Evolutionary conservation across 73 alveolate species (phyloP).

Genomic region (Durusdinium trenchii): DNA sequence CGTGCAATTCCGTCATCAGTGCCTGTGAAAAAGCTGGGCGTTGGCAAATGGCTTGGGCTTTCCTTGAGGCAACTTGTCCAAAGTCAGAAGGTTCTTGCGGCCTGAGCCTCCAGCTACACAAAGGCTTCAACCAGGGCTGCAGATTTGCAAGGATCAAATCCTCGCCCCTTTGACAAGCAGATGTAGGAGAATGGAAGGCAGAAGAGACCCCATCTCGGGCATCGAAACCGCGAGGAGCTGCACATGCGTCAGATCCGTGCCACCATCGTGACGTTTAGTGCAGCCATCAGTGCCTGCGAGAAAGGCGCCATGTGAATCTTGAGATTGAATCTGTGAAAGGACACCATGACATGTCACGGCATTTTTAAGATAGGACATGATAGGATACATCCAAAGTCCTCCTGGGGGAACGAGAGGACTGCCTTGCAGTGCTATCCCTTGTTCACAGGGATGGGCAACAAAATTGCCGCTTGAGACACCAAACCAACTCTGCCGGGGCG

Average conservation of each 20-base stretch:
- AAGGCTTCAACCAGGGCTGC: neutral
- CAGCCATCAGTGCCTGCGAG: slow-evolving; percentile 66
- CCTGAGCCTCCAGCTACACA: neutral
- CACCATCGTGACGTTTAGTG: slow-evolving; percentile 19
- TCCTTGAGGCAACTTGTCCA: neutral
- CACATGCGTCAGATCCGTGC: neutral
- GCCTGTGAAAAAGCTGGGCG: slow-evolving; percentile 57
- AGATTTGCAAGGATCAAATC: neutral
- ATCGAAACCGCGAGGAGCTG: neutral
- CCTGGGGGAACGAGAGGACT: too few species aligned
- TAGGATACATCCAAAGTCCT: too few species aligned
- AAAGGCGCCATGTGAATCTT: neutral
- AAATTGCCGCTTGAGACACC: too few species aligned
- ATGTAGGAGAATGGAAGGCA: neutral
- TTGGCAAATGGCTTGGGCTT: slow-evolving; percentile 25
- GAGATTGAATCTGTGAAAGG: too few species aligned
- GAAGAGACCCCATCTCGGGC: neutral
- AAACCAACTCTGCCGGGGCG: too few species aligned
- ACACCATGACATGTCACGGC: too few species aligned
- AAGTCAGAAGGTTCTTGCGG: neutral
- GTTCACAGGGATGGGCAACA: too few species aligned
- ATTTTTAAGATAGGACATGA: too few species aligned
- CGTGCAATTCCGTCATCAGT: slow-evolving; percentile 29
- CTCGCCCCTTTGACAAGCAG: neutral
- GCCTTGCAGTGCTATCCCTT: too few species aligned